Conservation (phyloP, 225 moss, liverwort and hornwort genomes). For the Pleurozium schreberi region DNA sequence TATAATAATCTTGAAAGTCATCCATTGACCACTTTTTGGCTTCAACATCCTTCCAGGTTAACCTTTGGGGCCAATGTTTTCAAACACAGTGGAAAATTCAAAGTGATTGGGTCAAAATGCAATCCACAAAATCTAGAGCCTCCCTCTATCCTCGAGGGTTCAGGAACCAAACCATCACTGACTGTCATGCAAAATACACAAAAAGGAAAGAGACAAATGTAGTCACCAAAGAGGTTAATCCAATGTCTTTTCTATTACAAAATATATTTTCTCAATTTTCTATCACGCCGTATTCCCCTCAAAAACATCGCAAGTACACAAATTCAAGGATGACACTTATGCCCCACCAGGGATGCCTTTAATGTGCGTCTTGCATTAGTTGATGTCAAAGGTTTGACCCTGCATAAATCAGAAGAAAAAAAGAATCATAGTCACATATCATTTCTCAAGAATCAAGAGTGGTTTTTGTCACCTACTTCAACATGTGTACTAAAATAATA, state of each 20-base stretch:
- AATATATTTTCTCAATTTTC: not conserved
- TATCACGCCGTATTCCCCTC: not conserved
- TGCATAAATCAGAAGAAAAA: constrained; percentile 27
- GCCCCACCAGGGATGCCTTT: constrained; percentile 1
- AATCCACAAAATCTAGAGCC: not conserved
- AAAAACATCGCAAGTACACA: not conserved
- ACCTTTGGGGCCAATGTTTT: not conserved
- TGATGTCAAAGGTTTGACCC: constrained; percentile 26
- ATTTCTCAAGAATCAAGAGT: constrained; percentile 18
- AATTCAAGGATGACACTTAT: not conserved
- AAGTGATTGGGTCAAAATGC: not conserved
- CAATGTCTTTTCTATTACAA: not conserved
- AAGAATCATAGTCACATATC: constrained; percentile 24
- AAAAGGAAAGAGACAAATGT: not conserved
- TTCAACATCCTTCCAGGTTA: not conserved
- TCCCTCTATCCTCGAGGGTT: not conserved
- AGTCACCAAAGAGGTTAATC: not conserved
- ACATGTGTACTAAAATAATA: not conserved
- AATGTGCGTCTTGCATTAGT: constrained; percentile 20
- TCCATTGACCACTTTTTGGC: not conserved
- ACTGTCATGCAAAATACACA: not conserved
- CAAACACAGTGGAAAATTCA: not conserved
- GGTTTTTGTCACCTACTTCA: not conserved
- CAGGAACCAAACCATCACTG: not conserved
- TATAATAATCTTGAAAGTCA: not conserved